Base-by-base conservation (phyloP, 495 filamentous ascomycete genomes). In the Letharia lupina region DNA sequence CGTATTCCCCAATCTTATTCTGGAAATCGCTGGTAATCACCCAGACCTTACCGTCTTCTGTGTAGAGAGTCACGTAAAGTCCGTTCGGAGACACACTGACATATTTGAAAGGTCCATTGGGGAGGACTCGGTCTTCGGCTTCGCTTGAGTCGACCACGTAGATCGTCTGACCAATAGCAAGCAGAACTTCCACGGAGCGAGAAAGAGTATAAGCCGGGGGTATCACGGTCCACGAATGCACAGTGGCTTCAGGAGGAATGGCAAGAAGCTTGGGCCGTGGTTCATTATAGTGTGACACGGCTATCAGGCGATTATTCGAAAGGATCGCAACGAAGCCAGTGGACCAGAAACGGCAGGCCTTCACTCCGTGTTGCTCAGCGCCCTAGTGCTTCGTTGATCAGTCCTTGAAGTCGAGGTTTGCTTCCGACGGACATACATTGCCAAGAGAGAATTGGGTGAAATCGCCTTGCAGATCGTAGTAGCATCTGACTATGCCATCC, bases 381-480 rank as follows among this genome's bases (percentile, higher is more conserved):
- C 89, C 88, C 84, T 90, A 74, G 45, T 64, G 47, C 71, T 73
- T 73, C 52, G 28, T 62, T 71, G 40, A 66, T 73, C 66, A 73
- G 68, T 52, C 40, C 39, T 41, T 31, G 44, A 31, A 48, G 20
- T 37, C 16, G 20, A 16, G 20, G 44, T n/a, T 54, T n/a, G 5
- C 5, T 58, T 33, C 37, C 28, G 44, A 10, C 45, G 33, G 37
- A 62, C 77, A 68, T 77, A 88, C 91, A 79, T 93, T 87, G 52
- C 94, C 94, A 3, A 98, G 81, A n/a, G 90, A 90, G 75, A 98
- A 98, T 67, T 96, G 92, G 4, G 87, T 91, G 75, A 98, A 98
- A 70, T 98, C 93, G 50, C 90, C 90, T 75, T 96, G 88, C 42
- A 98, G 77, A 71, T 96, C 90, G 71, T 89, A 90, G 73, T 98